Base-by-base conservation (phyloP, 2,329 filamentous ascomycete genomes). In the Colletotrichum sp. region DNA sequence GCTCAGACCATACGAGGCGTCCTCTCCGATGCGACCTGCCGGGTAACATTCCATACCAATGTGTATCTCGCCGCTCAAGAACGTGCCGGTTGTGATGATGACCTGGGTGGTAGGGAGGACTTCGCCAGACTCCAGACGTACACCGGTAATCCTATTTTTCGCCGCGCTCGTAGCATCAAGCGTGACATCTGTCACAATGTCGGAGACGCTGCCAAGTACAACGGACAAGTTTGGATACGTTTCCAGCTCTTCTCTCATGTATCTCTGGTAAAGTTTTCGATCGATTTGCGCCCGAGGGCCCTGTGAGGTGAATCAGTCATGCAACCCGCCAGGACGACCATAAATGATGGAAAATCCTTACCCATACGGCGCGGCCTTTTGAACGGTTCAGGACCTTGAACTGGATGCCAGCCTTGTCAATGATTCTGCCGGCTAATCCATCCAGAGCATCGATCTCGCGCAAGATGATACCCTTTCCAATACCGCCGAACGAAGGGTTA, bases 401-500 rank as follows among this genome's bases (percentile, higher is more conserved):
- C 83, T 98, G 96, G n/a, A 98, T 92, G 8, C 95, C 97, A 5
- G 97, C 94, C 83, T 97, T 96, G 86, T 99, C 97, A 75, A 98
- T 95, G 26, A 98, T 94, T 44, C 95, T 91, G 0, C 95, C 96
- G 0, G 96, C 94, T 24, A 99, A 88, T 1, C 97, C 97, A 82
- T 99, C 97, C 76, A 99, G 89, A 0, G 97, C 97, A 87, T 99
- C 97, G 36, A 99, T 94, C 85, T 99, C 97, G 57, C 96, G 93
- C 67, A 99, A 88, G 88, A 99, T 98, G 12, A 95, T 99, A 18
- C 97, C 97, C 84, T 99, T 99, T 60, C 97, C 97, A 80, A 99
- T 99, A n/a, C 97, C 97, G 52, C 97, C 97, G 82, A 99, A 98
- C 78, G 95, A 98, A 3, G 96, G 96, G 83, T 99, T 99, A 87